These are phyloP conservation scores for Piper longum DNA, from an alignment of 164 flowering plant genomes.

Conservation along the genomic window DNA sequence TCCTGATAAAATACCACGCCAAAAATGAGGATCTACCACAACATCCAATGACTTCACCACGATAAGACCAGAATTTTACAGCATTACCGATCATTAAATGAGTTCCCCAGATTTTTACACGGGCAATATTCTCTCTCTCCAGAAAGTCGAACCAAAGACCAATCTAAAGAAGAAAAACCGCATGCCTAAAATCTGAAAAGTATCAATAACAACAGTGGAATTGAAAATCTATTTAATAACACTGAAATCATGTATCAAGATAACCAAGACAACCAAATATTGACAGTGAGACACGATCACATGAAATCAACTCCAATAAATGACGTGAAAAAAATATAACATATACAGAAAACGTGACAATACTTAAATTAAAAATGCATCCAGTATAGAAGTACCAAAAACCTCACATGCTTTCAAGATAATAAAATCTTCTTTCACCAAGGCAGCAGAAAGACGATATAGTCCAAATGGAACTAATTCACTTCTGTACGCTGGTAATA, in stretches of 20 bases:
- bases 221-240: background rate
- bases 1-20: background rate
- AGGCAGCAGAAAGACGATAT: slow-evolving; percentile 74
- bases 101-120: background rate
- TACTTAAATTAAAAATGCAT: no score
- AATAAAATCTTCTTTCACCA: slow-evolving; percentile 80
- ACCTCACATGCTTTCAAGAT: slow-evolving; percentile 95
- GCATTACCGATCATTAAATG: background rate
- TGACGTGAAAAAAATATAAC: background rate
- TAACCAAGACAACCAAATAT: background rate
- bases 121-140: background rate
- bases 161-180: background rate
- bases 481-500: slow-evolving; percentile 91
- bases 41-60: background rate
- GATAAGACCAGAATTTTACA: background rate
- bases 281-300: background rate
- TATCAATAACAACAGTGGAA: background rate
- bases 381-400: background rate
- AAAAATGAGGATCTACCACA: background rate
- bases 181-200: background rate
- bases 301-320: background rate
- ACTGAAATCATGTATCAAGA: background rate
- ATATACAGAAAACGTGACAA: background rate
- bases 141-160: background rate
- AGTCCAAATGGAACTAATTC: slow-evolving; percentile 69